Evolutionary conservation across 1,139 yeast species (phyloP).

Genomic region (Blastobotrys buckinghamii): DNA sequence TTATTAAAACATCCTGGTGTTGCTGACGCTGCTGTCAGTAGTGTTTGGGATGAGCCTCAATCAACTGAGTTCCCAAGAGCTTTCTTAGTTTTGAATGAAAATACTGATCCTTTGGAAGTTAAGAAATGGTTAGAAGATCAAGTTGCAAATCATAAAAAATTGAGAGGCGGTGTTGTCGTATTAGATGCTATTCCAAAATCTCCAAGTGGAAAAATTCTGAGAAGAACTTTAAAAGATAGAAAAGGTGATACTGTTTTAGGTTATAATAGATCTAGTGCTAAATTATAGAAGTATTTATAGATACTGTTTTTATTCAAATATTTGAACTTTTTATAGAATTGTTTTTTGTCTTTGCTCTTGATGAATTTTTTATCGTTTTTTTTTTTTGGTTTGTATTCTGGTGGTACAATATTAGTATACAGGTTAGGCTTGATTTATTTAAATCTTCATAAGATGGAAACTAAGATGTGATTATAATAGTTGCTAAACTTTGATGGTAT

Average conservation of each 20-base stretch:
- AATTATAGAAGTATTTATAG: too few relatives aligned
- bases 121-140: constrained; percentile 31
- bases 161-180: constrained; percentile 38
- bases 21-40: constrained; percentile 35
- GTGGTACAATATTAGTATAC: too few relatives aligned
- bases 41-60: constrained; percentile 28
- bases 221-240: constrained; percentile 30
- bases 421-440: too few relatives aligned
- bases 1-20: constrained; percentile 43
- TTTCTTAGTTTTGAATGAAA: constrained; percentile 28
- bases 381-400: too few relatives aligned
- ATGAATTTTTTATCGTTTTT: too few relatives aligned
- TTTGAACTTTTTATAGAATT: too few relatives aligned
- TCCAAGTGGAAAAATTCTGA: constrained; percentile 37
- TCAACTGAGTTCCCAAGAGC: constrained; percentile 38
- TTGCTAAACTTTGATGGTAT: too few relatives aligned
- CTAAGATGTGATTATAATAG: too few relatives aligned
- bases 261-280: not conserved
- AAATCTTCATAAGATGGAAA: too few relatives aligned
- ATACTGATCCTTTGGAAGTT: constrained; percentile 23
- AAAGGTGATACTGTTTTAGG: constrained; percentile 21
- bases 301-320: too few relatives aligned
- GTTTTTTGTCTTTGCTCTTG: too few relatives aligned
- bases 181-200: constrained; percentile 35
- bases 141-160: constrained; percentile 36